Conservation (phyloP, 2,329 filamentous ascomycete genomes). For the Didymella lethalis region DNA sequence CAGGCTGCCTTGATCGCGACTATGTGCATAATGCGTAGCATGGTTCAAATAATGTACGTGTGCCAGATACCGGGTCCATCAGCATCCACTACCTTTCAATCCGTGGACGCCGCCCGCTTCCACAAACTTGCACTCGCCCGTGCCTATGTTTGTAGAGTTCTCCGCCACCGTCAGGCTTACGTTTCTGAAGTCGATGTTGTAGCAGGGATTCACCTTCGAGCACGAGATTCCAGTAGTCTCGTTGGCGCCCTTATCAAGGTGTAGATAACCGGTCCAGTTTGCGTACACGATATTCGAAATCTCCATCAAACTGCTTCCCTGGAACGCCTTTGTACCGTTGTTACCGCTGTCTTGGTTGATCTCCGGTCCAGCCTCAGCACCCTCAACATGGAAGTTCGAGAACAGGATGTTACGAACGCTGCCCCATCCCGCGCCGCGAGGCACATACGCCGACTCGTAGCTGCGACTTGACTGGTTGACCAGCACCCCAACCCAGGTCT, state of each 20-base stretch:
- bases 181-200: slow-evolving; percentile 4
- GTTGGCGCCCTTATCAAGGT: not conserved
- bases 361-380: slow-evolving; percentile 12
- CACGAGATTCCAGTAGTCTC: slow-evolving; percentile 5
- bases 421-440: slow-evolving; percentile 8
- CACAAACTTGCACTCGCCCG: slow-evolving; percentile 1
- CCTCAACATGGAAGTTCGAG: slow-evolving; percentile 7
- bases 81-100: not conserved
- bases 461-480: slow-evolving; percentile 12
- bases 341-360: slow-evolving; percentile 15
- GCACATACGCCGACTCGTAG: slow-evolving; percentile 8
- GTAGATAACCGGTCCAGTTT: slow-evolving; percentile 12
- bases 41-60: no score
- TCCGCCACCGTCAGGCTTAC: not conserved
- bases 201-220: slow-evolving; percentile 7
- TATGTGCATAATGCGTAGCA: no score
- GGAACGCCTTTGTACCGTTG: slow-evolving; percentile 3
- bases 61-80: not conserved
- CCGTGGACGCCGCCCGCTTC: slow-evolving; percentile 1
- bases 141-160: slow-evolving; percentile 3
- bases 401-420: slow-evolving; percentile 6
- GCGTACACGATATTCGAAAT: slow-evolving; percentile 4
- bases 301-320: slow-evolving; percentile 10
- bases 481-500: slow-evolving; percentile 9
- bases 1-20: not conserved